Percentiles rank a stretch among this genome's conserved stretches.
These are phyloP conservation scores for Pisolithus marmoratus DNA, from an alignment of 768 basidiomycete species.

Conservation along the genomic window DNA sequence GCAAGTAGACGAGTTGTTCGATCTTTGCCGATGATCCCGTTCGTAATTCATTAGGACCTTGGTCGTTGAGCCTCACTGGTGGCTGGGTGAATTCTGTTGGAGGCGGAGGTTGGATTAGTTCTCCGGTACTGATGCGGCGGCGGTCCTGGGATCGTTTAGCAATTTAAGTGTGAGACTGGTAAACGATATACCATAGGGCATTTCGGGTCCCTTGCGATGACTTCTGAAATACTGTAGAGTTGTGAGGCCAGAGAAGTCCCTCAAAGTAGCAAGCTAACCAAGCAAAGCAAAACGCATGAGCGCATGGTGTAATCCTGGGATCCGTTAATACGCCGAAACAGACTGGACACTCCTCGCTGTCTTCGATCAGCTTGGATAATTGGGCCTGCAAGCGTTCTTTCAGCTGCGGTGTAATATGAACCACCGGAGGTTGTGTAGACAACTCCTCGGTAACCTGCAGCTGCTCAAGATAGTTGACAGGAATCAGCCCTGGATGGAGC, in stretches of 20 bases:
- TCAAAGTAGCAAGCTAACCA: constrained; percentile 41
- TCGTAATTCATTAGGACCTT: constrained; percentile 33
- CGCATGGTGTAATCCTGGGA: constrained; percentile 67
- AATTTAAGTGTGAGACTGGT: background rate
- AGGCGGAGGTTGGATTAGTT: constrained; percentile 58
- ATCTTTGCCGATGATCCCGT: constrained; percentile 77
- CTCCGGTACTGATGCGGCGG: constrained; percentile 44
- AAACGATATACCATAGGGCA: constrained; percentile 66
- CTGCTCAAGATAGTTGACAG: constrained; percentile 63
- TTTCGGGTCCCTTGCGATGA: constrained; percentile 62
- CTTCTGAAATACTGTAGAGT: constrained; percentile 54
- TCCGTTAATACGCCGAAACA: constrained; percentile 59
- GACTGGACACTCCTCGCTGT: constrained; percentile 78
- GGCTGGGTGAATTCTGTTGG: constrained; percentile 66
- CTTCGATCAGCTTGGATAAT: constrained; percentile 66
- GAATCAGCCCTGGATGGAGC: constrained; percentile 73
- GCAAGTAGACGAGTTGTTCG: constrained; percentile 69
- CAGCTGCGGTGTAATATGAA: constrained; percentile 47
- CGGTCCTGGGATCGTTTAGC: constrained; percentile 53
- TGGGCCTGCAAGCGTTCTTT: constrained; percentile 49
- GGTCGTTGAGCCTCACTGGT: constrained; percentile 32
- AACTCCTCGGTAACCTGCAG: constrained; percentile 34
- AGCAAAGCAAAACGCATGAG: constrained; percentile 64
- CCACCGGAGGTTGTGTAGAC: constrained; percentile 12
- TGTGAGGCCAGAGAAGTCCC: constrained; percentile 1